Evolutionary conservation across 2,329 filamentous ascomycete genomes (phyloP).

Genomic region (Xylaria sp.): DNA sequence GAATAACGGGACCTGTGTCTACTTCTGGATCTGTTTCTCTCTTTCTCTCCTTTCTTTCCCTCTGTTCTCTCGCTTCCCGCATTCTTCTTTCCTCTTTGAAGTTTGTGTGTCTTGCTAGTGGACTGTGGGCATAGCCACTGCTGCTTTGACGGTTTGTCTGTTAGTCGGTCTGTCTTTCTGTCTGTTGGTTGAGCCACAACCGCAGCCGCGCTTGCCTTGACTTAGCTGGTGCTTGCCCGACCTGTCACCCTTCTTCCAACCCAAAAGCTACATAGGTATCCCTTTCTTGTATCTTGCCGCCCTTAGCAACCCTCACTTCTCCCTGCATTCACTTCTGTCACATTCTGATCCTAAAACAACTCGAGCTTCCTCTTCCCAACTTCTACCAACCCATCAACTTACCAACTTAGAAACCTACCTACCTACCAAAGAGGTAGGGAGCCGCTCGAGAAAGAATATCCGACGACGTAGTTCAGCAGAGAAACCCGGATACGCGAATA

Average conservation of each 20-base stretch:
- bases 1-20: neutral
- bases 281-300: constrained; percentile 11
- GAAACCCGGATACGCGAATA: neutral
- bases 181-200: constrained; percentile 13
- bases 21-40: neutral
- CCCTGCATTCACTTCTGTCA: neutral
- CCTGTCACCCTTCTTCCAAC: constrained; percentile 8
- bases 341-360: neutral
- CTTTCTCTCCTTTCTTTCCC: neutral
- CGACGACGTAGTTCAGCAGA: constrained; percentile 6
- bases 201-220: constrained; percentile 20
- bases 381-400: neutral
- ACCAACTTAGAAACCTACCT: neutral
- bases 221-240: constrained; percentile 7
- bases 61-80: neutral
- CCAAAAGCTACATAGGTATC: constrained; percentile 1
- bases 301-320: constrained; percentile 1
- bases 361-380: neutral
- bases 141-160: neutral
- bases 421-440: neutral
- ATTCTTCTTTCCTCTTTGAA: constrained; percentile 11
- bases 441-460: neutral
- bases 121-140: neutral
- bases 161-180: neutral
- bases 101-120: neutral